Evolutionary conservation across 208 protist genomes (phyloP).

Genomic region (Trypanosoma cruzi): DNA sequence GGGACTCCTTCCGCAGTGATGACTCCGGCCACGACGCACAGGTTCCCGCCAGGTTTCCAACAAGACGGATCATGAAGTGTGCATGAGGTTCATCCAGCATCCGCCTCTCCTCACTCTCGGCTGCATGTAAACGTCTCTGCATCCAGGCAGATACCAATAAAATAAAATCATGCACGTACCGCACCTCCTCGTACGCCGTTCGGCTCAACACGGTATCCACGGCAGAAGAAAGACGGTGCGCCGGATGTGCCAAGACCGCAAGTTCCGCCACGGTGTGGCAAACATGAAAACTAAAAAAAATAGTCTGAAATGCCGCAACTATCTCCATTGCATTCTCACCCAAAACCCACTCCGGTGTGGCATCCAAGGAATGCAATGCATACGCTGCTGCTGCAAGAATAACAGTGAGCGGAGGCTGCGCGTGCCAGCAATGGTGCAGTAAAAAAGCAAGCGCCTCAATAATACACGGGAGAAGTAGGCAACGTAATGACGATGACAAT

Average conservation of each 20-base stretch:
- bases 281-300: conserved; percentile 16
- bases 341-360: background rate
- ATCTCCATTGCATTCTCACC: background rate
- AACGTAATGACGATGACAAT: background rate
- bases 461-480: conserved; percentile 6
- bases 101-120: background rate
- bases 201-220: conserved; percentile 13
- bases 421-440: conserved; percentile 5
- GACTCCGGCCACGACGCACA: conserved; percentile 15
- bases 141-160: background rate
- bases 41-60: conserved; percentile 1
- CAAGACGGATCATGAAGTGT: conserved; percentile 3
- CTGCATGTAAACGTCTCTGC: background rate
- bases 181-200: conserved; percentile 6
- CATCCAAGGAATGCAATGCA: background rate
- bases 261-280: conserved; percentile 1
- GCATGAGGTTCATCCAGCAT: background rate
- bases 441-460: conserved; percentile 17
- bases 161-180: conserved; percentile 9
- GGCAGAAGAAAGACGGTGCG: conserved; percentile 1
- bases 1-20: conserved; percentile 8
- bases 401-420: conserved; percentile 1
- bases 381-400: conserved; percentile 1
- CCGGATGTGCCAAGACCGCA: background rate
- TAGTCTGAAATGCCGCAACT: conserved; percentile 3